These are phyloP conservation scores for Acanthamoeba lenticulata DNA, from an alignment of 208 protist genomes.

Conservation along the genomic window DNA sequence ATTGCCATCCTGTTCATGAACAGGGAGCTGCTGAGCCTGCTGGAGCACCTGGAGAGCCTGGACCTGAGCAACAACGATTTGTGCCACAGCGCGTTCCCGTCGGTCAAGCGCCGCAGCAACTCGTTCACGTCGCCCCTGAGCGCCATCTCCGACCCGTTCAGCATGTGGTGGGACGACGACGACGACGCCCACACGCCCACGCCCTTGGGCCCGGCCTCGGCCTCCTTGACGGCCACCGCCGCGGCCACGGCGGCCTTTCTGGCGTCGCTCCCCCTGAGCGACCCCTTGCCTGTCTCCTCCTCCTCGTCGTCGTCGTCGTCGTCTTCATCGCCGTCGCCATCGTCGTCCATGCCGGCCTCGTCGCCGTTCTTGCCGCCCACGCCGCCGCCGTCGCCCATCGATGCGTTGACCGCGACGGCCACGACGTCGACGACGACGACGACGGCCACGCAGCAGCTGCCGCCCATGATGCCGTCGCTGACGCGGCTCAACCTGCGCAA, in stretches of 20 bases:
- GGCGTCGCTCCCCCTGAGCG: slow-evolving; percentile 28
- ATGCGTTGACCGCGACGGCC: neutral
- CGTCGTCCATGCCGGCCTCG: neutral
- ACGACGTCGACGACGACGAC: neutral
- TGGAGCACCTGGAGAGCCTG: slow-evolving; percentile 48
- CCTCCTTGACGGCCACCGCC: neutral
- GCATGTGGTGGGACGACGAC: slow-evolving; percentile 37
- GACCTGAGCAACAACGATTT: slow-evolving; percentile 60
- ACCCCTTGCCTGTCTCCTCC: neutral
- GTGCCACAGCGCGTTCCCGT: slow-evolving; percentile 51
- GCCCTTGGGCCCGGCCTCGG: neutral
- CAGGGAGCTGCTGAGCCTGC: neutral
- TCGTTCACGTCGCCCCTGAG: slow-evolving; percentile 43
- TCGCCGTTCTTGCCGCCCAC: neutral
- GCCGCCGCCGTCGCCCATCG: neutral
- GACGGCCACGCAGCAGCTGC: neutral
- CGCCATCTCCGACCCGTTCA: slow-evolving; percentile 31
- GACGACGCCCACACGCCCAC: neutral
- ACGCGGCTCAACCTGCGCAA: slow-evolving; percentile 9
- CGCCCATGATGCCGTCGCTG: slow-evolving; percentile 32
- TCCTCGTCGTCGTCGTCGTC: neutral
- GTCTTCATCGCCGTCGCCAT: neutral
- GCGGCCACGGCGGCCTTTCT: slow-evolving; percentile 4
- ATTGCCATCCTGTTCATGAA: no score
- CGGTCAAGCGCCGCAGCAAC: slow-evolving; percentile 36